These are phyloP conservation scores for Starmerella apis DNA, from an alignment of 805 yeast genomes.

Conservation along the genomic window DNA sequence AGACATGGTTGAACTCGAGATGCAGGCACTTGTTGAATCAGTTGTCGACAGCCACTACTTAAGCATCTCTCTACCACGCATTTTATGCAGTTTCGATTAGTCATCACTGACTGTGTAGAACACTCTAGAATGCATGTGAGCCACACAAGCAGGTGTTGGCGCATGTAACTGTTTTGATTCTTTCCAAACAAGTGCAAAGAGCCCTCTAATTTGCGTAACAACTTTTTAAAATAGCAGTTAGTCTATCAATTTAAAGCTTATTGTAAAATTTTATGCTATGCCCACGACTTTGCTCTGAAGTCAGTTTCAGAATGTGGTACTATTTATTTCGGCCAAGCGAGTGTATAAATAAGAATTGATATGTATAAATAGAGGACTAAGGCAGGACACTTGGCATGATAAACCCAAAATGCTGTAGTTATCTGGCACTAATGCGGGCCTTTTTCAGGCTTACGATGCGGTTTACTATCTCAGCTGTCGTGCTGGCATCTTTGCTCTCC, in stretches of 20 bases:
- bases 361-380: not conserved
- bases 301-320: too few species aligned
- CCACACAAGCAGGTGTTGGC: not conserved
- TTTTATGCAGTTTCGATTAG: not conserved
- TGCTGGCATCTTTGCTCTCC: constrained; percentile 54
- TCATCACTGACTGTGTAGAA: constrained; percentile 10
- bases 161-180: not conserved
- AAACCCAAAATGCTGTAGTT: too few species aligned
- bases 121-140: constrained; percentile 13
- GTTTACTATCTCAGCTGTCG: constrained; percentile 66
- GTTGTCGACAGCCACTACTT: not conserved
- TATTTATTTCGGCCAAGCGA: too few species aligned
- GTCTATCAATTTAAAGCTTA: too few species aligned
- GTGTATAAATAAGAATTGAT: too few species aligned
- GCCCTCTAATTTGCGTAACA: too few species aligned
- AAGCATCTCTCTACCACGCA: not conserved
- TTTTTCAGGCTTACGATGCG: constrained; percentile 36
- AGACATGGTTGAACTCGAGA: constrained; percentile 15
- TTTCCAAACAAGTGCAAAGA: too few species aligned
- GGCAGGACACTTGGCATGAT: not conserved
- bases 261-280: too few species aligned
- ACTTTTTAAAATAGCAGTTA: too few species aligned
- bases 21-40: not conserved
- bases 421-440: constrained; percentile 6
- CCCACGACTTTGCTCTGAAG: too few species aligned